These are phyloP conservation scores for Trichosporon asahii DNA, from an alignment of 1,284 basidiomycete genomes.

Conservation along the genomic window DNA sequence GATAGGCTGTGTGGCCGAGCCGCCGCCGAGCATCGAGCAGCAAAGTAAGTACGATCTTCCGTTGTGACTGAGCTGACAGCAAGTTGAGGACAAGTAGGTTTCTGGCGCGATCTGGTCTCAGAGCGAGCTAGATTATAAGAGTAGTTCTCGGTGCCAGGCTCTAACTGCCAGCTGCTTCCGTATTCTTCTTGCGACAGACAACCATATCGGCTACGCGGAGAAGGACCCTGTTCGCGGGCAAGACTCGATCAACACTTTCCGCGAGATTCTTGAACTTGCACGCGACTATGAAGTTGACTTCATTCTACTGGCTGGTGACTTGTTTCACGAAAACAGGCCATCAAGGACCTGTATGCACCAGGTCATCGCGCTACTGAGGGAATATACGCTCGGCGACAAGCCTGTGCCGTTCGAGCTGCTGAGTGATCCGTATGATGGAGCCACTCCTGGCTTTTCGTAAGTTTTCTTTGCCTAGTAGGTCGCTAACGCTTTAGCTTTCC, in stretches of 20 bases:
- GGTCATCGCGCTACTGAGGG: constrained; percentile 80
- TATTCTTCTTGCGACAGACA: constrained; percentile 88
- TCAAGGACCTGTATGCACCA: constrained; percentile 84
- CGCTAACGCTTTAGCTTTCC: constrained; percentile 66
- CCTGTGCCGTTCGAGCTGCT: constrained; percentile 83
- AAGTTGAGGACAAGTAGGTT: constrained; percentile 16
- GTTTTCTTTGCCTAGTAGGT: constrained; percentile 36
- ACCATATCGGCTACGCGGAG: constrained; percentile 93
- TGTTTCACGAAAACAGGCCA: constrained; percentile 97
- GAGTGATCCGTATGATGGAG: constrained; percentile 87
- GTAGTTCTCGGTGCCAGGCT: too few species aligned
- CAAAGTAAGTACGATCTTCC: neutral
- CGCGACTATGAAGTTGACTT: constrained; percentile 88
- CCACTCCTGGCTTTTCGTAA: constrained; percentile 76
- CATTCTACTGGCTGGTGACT: constrained; percentile 87
- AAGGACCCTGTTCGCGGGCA: constrained; percentile 90
- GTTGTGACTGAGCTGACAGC: neutral
- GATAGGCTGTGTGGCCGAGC: constrained; percentile 17
- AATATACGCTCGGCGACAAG: constrained; percentile 83
- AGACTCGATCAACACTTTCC: constrained; percentile 93
- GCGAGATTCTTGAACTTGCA: constrained; percentile 87
- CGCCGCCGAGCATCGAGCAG: constrained; percentile 35
- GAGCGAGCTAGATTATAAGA: too few species aligned
- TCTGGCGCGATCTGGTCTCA: neutral
- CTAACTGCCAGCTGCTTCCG: constrained; percentile 57